A percentile compares a stretch with the other conserved stretches of the same genome.
Evolutionary conservation across 2,329 filamentous ascomycete species (phyloP).

Genomic region (Aureobasidium pullulans): DNA sequence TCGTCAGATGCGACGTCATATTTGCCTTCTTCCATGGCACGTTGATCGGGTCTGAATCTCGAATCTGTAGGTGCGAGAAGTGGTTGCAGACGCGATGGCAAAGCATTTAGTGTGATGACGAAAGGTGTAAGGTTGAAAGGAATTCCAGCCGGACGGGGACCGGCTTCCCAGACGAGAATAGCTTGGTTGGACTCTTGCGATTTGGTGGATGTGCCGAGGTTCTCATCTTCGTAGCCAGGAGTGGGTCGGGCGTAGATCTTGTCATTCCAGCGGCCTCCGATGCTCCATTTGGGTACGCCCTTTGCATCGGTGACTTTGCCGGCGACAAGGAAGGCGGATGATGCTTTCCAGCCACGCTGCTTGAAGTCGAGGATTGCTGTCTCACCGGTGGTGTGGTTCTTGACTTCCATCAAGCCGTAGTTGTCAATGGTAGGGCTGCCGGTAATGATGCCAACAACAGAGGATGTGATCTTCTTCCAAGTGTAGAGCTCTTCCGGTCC

Average conservation of each 20-base stretch:
- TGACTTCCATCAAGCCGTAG: slow-evolving; percentile 93
- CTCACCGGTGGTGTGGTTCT: slow-evolving; percentile 94
- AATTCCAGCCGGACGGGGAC: slow-evolving; percentile 71
- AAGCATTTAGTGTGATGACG: slow-evolving; percentile 85
- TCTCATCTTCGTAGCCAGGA: slow-evolving; percentile 72
- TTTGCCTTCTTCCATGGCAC: slow-evolving; percentile 97
- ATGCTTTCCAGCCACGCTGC: slow-evolving; percentile 88
- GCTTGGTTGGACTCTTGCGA: slow-evolving; percentile 52
- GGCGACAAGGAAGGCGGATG: slow-evolving; percentile 78
- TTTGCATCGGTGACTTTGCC: slow-evolving; percentile 76
- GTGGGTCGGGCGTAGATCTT: slow-evolving; percentile 92
- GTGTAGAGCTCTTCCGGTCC: slow-evolving; percentile 73
- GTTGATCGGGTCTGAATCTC: slow-evolving; percentile 83
- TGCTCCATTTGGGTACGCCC: slow-evolving; percentile 77
- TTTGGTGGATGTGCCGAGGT: slow-evolving; percentile 18
- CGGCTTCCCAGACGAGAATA: slow-evolving; percentile 88
- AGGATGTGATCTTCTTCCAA: slow-evolving; percentile 98
- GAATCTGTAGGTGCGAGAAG: slow-evolving; percentile 89
- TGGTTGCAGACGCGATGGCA: slow-evolving; percentile 71
- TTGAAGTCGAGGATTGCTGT: slow-evolving; percentile 89
- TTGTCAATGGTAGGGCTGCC: slow-evolving; percentile 96
- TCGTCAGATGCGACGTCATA: slow-evolving; percentile 90
- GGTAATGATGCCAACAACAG: slow-evolving; percentile 96
- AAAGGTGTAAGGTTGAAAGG: slow-evolving; percentile 98
- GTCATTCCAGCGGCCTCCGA: slow-evolving; percentile 95